Conservation (phyloP, 2,329 filamentous ascomycete species). For the Laburnicola sp. region DNA sequence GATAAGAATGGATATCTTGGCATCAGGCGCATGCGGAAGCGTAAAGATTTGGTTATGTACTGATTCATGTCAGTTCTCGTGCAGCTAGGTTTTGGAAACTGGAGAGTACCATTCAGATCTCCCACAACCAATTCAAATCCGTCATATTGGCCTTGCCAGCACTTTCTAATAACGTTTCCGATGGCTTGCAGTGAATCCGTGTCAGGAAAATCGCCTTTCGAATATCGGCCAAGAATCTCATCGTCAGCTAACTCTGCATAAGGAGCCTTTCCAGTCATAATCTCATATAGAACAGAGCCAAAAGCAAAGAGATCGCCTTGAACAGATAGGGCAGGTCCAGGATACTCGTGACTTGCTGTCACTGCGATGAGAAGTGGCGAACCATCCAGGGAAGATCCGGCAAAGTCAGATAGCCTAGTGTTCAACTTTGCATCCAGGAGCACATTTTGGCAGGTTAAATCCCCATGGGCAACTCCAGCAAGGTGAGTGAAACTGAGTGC, state of each 20-base stretch:
- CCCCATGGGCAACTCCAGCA: conserved; percentile 6
- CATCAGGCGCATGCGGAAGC: not conserved
- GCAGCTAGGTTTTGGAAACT: not conserved
- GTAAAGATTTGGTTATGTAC: not conserved
- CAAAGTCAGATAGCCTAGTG: conserved; percentile 8
- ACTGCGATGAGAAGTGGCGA: not conserved
- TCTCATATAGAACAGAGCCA: conserved; percentile 3
- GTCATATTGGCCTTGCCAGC: conserved; percentile 4
- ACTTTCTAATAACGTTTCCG: conserved; percentile 5
- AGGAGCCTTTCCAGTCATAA: conserved; percentile 2
- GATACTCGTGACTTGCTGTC: not conserved
- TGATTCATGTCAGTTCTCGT: not conserved
- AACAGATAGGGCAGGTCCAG: not conserved
- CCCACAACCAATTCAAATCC: conserved; percentile 1
- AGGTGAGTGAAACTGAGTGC: conserved; percentile 4
- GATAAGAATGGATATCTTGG: not conserved
- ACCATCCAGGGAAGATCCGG: conserved; percentile 7
- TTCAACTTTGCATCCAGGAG: conserved; percentile 4
- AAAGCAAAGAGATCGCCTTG: conserved; percentile 3
- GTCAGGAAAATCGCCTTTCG: not conserved
- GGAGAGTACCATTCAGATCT: not conserved
- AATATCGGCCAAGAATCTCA: not conserved
- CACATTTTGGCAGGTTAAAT: conserved; percentile 8
- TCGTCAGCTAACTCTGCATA: not conserved
- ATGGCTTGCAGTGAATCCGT: not conserved